Percentiles rank a stretch among this genome's conserved stretches.
phyloP scores from a whole-genome alignment of 345 rosid species.

The Sisymbrium altissimum region DNA sequence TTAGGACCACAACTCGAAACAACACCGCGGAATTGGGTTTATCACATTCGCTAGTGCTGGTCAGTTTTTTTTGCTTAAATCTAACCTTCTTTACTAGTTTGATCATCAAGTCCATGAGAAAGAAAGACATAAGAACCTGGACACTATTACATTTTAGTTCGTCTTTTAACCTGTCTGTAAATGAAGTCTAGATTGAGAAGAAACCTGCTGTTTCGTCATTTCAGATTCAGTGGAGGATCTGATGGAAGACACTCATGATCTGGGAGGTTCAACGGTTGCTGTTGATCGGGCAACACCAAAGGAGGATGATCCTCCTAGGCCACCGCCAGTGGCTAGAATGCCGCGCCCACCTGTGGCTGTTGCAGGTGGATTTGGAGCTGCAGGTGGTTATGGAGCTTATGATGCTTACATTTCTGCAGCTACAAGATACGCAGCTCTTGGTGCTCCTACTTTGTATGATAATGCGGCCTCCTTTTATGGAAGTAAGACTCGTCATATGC shows the following conservation, averaged over 20 bases:
- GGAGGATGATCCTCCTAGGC: constrained; percentile 80
- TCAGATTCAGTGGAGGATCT: constrained; percentile 85
- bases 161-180: not conserved
- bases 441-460: constrained; percentile 94
- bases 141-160: not conserved
- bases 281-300: constrained; percentile 98
- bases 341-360: constrained; percentile 26
- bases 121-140: not conserved
- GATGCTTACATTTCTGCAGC: constrained; percentile 98
- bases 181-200: not conserved
- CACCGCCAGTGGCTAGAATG: constrained; percentile 54
- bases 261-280: constrained; percentile 85
- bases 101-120: not conserved
- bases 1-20: constrained; percentile 82
- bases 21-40: constrained; percentile 96
- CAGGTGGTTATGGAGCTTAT: constrained; percentile 95
- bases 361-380: constrained; percentile 63
- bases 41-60: constrained; percentile 88
- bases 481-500: constrained; percentile 47
- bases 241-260: constrained; percentile 90
- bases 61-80: constrained; percentile 32
- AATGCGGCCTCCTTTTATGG: constrained; percentile 74
- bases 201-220: not conserved
- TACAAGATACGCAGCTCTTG: constrained; percentile 90
- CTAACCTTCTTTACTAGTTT: not conserved